Evolutionary conservation across 208 protist species (phyloP).

Genomic region (Trypanosoma scelopori): DNA sequence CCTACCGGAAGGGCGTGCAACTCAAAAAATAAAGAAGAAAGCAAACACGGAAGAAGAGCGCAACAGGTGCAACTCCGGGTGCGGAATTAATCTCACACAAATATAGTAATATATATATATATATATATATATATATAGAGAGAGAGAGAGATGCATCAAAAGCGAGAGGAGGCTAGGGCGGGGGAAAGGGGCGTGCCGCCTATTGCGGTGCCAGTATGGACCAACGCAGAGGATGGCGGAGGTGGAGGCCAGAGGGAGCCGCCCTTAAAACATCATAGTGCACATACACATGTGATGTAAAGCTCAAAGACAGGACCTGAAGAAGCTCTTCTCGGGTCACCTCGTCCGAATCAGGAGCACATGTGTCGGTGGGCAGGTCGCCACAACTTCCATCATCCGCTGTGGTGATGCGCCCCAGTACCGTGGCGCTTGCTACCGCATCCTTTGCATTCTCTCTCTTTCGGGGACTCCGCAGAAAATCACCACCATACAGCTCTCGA

Average conservation of each 20-base stretch:
- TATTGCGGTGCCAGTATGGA: constrained; percentile 39
- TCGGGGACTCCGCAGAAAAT: constrained; percentile 7
- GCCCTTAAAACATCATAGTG: constrained; percentile 37
- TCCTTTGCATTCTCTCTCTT: neutral
- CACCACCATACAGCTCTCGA: constrained; percentile 53
- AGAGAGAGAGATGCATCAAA: neutral
- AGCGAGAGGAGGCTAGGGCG: neutral
- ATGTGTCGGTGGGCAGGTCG: neutral
- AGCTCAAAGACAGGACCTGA: constrained; percentile 47
- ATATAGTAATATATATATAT: no score
- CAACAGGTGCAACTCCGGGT: no score
- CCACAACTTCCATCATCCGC: neutral
- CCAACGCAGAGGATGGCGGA: constrained; percentile 57
- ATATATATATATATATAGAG: neutral
- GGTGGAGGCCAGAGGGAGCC: constrained; percentile 25
- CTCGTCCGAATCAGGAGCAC: neutral
- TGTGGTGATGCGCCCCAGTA: neutral
- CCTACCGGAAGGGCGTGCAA: no score
- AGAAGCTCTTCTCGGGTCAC: constrained; percentile 48
- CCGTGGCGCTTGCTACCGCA: neutral
- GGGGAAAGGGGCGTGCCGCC: no score
- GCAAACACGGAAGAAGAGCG: no score
- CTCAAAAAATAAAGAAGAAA: no score
- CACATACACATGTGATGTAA: constrained; percentile 67
- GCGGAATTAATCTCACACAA: no score